Conservation (phyloP, 2,329 filamentous ascomycete species). For the Aureobasidium musti region DNA sequence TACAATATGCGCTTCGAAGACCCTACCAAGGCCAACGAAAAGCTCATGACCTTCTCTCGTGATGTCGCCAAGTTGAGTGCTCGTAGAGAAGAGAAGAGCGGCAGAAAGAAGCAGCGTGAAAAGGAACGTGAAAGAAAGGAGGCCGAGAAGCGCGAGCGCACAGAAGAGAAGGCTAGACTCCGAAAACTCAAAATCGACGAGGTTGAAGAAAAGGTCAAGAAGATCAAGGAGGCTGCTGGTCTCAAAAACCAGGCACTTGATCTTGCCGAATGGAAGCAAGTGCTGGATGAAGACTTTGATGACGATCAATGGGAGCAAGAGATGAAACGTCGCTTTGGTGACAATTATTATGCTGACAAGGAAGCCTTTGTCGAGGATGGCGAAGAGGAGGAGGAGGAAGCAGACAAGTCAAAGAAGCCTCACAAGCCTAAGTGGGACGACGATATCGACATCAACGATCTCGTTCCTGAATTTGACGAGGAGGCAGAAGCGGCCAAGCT, state of each 20-base stretch:
- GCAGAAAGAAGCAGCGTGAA: conserved; percentile 76
- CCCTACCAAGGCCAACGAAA: conserved; percentile 82
- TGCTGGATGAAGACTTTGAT: conserved; percentile 87
- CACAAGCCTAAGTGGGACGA: conserved; percentile 94
- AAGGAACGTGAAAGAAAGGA: conserved; percentile 76
- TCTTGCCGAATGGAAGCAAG: conserved; percentile 78
- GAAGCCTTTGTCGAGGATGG: conserved; percentile 44
- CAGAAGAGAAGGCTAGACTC: conserved; percentile 78
- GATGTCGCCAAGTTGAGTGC: conserved; percentile 83
- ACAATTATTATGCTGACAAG: conserved; percentile 79
- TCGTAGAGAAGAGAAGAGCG: conserved; percentile 79
- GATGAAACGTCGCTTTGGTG: conserved; percentile 85
- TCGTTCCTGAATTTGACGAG: conserved; percentile 81
- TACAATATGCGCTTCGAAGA: conserved; percentile 98
- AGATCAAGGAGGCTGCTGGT: conserved; percentile 88
- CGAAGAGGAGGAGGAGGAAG: conserved; percentile 47
- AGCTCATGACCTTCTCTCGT: conserved; percentile 84
- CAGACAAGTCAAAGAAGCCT: conserved; percentile 73
- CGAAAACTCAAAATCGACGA: conserved; percentile 89
- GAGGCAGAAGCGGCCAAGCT: conserved; percentile 49
- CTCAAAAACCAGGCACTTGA: conserved; percentile 62
- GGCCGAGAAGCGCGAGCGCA: conserved; percentile 71
- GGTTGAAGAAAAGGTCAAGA: conserved; percentile 79
- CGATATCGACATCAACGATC: conserved; percentile 94
- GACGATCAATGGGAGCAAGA: conserved; percentile 86